Evolutionary conservation across 345 rosid species (phyloP), one percentile per base, ranked within the genome.

Genomic region (Ricinus communis): DNA sequence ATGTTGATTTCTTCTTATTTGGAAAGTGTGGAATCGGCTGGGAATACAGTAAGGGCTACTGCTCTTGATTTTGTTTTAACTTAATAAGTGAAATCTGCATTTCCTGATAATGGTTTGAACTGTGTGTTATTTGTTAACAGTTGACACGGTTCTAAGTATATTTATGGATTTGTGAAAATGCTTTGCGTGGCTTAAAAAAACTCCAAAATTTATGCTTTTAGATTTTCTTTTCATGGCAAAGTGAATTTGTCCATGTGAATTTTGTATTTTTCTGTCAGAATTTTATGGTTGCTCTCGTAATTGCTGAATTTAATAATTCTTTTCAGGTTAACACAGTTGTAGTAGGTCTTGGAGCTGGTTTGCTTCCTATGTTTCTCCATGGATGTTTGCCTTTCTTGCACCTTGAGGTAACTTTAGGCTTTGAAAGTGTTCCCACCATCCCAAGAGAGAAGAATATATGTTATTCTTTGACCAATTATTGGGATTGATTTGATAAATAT

Each of bases 331-430:
- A 85, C 79, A 82, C 89, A 65, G 91, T 89, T 72, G 79, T 94
- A 58, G 77, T 94, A 60, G 98, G 97, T 83, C 96, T 94, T 74
- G 98, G 97, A 65, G 98, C 98, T 14, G 97, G 98, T 66, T 74
- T 94, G 64, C 91, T 94, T 80, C 98, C 98, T 57, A 92, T 91
- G 97, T 91, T 91, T 85, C 96, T 94, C 72, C 88, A 84, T 74
- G 78, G 82, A 57, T 85, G 88, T 76, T 68, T 90, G 60, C 91
- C 85, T 38, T 84, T 82, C 82, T 73, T 87, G 72, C 70, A 82
- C 54, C 79, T 85, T 68, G 92, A 94, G 97, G 97, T 93, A 83
- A 75, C 55, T 67, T 16, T 45, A 7, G 47, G 25, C 62, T 40
- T 53, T 46, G 51, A n/a, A 68, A 55, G 47, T 36, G 25, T 30